A percentile compares a stretch with the other conserved stretches of the same genome.
Evolutionary conservation across 306 rosid species (phyloP).

Genomic region (apple (Malus domestica)): DNA sequence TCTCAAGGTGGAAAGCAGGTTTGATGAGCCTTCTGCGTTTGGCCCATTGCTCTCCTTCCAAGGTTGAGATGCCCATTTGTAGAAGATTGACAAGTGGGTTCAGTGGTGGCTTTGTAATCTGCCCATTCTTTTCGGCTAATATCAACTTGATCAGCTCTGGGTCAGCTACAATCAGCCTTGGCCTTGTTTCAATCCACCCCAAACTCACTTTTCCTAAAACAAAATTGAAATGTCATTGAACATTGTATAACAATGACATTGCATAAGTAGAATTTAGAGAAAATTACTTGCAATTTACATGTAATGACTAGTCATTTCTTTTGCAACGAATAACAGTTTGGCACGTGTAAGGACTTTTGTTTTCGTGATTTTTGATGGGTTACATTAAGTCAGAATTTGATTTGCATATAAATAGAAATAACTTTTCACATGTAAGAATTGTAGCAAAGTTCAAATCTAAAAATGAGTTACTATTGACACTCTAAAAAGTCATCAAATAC

Average conservation of each 20-base stretch:
- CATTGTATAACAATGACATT: neutral
- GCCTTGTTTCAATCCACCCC: conserved; percentile 30
- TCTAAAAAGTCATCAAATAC: too few species aligned
- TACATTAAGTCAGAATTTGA: too few species aligned
- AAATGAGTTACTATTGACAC: too few species aligned
- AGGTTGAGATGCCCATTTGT: conserved; percentile 26
- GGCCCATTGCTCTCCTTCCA: conserved; percentile 38
- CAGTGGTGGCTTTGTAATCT: conserved; percentile 22
- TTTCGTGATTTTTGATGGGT: too few species aligned
- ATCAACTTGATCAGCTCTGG: conserved; percentile 25
- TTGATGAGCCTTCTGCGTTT: conserved; percentile 31
- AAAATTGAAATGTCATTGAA: neutral
- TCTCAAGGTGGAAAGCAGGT: conserved; percentile 42
- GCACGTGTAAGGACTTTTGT: too few species aligned
- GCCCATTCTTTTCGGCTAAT: conserved; percentile 25
- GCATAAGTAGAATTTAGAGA: too few species aligned
- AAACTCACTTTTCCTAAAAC: conserved; percentile 26
- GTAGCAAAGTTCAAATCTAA: too few species aligned
- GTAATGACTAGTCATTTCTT: too few species aligned
- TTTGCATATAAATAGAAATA: too few species aligned
- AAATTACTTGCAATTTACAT: too few species aligned
- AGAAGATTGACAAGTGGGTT: conserved; percentile 34
- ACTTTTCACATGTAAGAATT: too few species aligned
- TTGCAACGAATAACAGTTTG: too few species aligned
- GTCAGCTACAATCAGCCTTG: conserved; percentile 33